Conservation (phyloP, 208 protist species). For the Crithidia fasciculata region DNA sequence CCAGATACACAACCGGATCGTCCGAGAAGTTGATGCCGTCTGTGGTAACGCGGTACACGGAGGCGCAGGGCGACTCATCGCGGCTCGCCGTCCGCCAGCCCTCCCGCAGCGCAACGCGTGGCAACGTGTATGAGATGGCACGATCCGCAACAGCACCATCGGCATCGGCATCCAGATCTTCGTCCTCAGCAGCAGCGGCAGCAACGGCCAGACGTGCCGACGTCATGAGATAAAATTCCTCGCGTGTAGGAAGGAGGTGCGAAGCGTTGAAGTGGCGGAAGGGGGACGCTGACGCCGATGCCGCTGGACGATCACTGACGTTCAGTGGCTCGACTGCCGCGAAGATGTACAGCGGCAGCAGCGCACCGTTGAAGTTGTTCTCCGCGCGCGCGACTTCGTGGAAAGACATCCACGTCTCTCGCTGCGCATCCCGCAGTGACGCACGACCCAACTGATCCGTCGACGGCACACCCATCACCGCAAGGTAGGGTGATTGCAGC, state of each 20-base stretch:
- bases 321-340: neutral
- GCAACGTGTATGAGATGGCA: neutral
- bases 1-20: neutral
- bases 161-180: too few relatives aligned
- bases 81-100: neutral
- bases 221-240: neutral
- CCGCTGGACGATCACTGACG: too few relatives aligned
- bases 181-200: neutral
- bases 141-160: neutral
- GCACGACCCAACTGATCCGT: neutral
- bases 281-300: too few relatives aligned
- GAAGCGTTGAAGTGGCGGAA: neutral
- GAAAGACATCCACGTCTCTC: neutral
- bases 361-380: neutral
- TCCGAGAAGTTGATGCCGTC: neutral
- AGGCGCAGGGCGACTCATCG: slow-evolving; percentile 3
- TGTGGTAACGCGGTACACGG: neutral
- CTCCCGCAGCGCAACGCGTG: neutral
- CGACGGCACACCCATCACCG: neutral
- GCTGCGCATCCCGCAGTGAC: neutral
- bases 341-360: slow-evolving; percentile 3
- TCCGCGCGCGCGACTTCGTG: neutral
- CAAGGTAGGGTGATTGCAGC: neutral
- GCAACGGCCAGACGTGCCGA: neutral
- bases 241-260: neutral